phyloP scores from a whole-genome alignment of 2,329 filamentous ascomycete genomes.

The Uncinocarpus reesii region DNA sequence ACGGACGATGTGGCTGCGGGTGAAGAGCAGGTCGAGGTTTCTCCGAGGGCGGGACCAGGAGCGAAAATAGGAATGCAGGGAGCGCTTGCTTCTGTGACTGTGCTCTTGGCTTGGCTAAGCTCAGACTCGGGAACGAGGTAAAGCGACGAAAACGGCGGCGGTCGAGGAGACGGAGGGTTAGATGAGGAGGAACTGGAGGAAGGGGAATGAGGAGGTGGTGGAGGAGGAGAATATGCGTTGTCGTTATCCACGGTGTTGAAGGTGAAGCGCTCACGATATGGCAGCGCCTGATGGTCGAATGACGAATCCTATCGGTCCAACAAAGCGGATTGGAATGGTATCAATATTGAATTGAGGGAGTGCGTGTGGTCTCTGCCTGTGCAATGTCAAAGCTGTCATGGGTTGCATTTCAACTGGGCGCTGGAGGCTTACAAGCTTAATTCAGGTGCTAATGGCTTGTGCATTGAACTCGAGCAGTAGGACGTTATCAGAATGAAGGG shows the following conservation, averaged over 20 bases:
- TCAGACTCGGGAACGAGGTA: constrained; percentile 43
- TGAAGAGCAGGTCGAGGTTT: constrained; percentile 38
- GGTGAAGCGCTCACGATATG: constrained; percentile 24
- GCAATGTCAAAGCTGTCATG: neutral
- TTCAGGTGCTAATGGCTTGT: constrained; percentile 9
- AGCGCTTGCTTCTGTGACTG: constrained; percentile 41
- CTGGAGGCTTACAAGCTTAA: neutral
- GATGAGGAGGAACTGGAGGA: constrained; percentile 33
- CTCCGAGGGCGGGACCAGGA: constrained; percentile 43
- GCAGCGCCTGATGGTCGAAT: constrained; percentile 36
- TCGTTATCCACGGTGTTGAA: constrained; percentile 33
- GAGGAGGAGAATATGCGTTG: constrained; percentile 30
- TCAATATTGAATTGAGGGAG: neutral
- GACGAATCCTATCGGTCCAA: constrained; percentile 23
- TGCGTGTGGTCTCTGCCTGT: neutral
- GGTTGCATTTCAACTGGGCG: constrained; percentile 2
- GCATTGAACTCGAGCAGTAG: neutral
- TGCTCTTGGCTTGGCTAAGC: constrained; percentile 28
- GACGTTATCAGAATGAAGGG: neutral
- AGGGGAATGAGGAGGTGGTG: constrained; percentile 32
- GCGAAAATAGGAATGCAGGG: constrained; percentile 42
- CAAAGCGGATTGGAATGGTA: constrained; percentile 23
- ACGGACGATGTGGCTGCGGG: constrained; percentile 39
- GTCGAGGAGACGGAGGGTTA: constrained; percentile 40
- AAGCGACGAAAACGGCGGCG: constrained; percentile 55